These are phyloP conservation scores for Pythium aristosporum DNA, from an alignment of 352 stramenopile genomes.

Conservation along the genomic window DNA sequence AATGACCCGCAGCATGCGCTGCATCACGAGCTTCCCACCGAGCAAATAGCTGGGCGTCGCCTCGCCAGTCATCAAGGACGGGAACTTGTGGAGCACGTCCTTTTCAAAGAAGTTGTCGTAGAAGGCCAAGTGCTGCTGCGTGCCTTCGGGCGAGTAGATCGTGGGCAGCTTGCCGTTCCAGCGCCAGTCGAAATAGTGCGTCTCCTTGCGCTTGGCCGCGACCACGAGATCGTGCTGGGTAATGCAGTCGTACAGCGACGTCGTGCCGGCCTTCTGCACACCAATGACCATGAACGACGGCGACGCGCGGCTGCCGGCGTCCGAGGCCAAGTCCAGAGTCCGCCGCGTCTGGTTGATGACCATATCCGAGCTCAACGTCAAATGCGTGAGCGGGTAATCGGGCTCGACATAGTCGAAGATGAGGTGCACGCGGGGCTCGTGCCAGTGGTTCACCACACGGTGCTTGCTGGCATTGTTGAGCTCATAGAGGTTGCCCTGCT, in stretches of 20 bases:
- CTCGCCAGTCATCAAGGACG: conserved; percentile 92
- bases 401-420: conserved; percentile 99
- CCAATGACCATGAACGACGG: conserved; percentile 96
- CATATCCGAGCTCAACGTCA: conserved; percentile 87
- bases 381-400: conserved; percentile 52
- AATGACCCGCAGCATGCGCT: conserved; percentile 74
- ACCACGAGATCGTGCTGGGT: conserved; percentile 95
- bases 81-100: conserved; percentile 80
- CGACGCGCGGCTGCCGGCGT: conserved; percentile 69
- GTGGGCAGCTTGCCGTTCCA: conserved; percentile 86
- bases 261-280: conserved; percentile 96
- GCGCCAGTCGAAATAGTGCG: conserved; percentile 98
- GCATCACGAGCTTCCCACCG: conserved; percentile 68
- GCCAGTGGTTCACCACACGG: conserved; percentile 91
- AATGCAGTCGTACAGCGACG: conserved; percentile 97
- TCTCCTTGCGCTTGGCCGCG: conserved; percentile 91
- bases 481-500: conserved; percentile 95
- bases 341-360: conserved; percentile 95
- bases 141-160: conserved; percentile 53
- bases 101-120: conserved; percentile 88
- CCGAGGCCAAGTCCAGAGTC: conserved; percentile 90
- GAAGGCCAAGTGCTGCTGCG: conserved; percentile 54
- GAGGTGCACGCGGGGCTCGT: conserved; percentile 93
- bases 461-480: conserved; percentile 99
- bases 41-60: conserved; percentile 92